Percentiles rank a stretch among this genome's conserved stretches.
These are phyloP conservation scores for Pisolithus microcarpus DNA, from an alignment of 768 basidiomycete species.

Conservation along the genomic window DNA sequence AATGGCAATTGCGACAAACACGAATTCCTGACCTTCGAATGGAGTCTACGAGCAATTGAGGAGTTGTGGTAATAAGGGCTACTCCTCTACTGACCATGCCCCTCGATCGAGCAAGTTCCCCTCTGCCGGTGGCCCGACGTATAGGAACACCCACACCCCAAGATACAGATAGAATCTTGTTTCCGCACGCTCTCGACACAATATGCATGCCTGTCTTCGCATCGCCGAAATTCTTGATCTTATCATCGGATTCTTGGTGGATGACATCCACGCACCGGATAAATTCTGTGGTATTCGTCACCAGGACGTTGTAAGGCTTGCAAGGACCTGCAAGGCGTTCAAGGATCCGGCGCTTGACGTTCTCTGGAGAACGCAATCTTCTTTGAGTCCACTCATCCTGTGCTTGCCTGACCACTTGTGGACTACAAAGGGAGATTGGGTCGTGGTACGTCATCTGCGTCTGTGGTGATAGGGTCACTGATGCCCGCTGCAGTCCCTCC, in stretches of 20 bases:
- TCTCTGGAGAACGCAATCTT: constrained; percentile 17
- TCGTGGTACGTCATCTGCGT: too few species aligned
- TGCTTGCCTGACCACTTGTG: constrained; percentile 21
- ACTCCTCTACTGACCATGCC: too few species aligned
- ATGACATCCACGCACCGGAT: constrained; percentile 9
- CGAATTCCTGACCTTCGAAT: too few species aligned
- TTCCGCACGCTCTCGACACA: too few species aligned
- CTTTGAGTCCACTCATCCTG: constrained; percentile 15
- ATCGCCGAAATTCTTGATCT: constrained; percentile 19
- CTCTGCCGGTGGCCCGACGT: too few species aligned
- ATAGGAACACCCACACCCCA: too few species aligned
- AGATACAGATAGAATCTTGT: too few species aligned
- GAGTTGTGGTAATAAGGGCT: too few species aligned
- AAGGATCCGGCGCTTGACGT: constrained; percentile 24
- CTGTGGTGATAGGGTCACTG: background rate
- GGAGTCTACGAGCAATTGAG: too few species aligned
- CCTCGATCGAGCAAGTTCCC: too few species aligned
- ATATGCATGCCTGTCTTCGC: constrained; percentile 24
- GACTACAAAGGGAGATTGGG: constrained; percentile 7
- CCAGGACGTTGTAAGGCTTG: constrained; percentile 5
- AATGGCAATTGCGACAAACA: too few species aligned
- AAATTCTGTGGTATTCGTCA: constrained; percentile 12
- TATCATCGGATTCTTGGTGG: constrained; percentile 20
- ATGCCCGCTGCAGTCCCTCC: constrained; percentile 8
- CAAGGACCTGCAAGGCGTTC: constrained; percentile 22